These are phyloP conservation scores for Plasmodium cynomolgi DNA, from an alignment of 169 alveolate species.

Conservation along the genomic window DNA sequence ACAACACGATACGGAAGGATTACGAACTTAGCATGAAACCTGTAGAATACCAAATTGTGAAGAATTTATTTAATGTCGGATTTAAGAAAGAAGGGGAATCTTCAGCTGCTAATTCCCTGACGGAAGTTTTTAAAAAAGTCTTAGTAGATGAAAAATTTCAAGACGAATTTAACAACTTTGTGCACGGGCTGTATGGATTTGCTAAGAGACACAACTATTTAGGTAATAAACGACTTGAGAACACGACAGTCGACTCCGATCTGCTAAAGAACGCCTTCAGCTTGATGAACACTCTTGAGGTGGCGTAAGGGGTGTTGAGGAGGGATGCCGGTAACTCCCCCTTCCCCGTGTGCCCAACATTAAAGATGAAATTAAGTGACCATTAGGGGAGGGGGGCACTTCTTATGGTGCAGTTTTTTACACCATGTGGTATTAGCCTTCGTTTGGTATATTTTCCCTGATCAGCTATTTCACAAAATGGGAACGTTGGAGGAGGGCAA, in stretches of 20 bases:
- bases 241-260: neutral
- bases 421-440: neutral
- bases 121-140: neutral
- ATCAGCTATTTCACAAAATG: neutral
- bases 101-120: neutral
- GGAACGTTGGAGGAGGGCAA: neutral
- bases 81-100: neutral
- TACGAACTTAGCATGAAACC: neutral
- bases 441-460: neutral
- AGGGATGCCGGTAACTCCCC: neutral
- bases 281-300: neutral
- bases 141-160: constrained; percentile 14
- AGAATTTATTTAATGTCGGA: neutral
- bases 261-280: neutral
- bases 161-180: neutral
- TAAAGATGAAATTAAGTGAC: too few species aligned
- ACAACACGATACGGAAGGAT: neutral
- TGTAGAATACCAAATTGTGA: constrained; percentile 14
- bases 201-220: constrained; percentile 31
- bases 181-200: constrained; percentile 18
- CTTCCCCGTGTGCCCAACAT: neutral
- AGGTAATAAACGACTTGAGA: neutral
- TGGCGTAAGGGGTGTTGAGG: neutral
- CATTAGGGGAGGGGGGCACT: neutral
- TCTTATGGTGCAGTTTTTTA: neutral